Percentiles rank a stretch among this genome's conserved stretches.
Conservation (phyloP, 257 asterid genomes). For the Salvia rosmarinus region DNA sequence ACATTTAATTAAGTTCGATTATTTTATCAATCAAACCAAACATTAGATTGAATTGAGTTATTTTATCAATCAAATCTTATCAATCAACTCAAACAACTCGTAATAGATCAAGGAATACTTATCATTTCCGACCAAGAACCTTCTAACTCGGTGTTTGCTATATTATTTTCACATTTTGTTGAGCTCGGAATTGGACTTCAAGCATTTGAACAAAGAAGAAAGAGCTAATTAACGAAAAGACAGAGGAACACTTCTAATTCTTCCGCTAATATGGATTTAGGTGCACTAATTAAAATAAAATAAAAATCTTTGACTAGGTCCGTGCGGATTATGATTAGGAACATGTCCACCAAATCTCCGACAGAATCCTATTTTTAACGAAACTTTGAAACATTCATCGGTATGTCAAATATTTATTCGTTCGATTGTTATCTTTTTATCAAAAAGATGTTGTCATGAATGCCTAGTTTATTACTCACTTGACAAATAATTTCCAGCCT, state of each 20-base stretch:
- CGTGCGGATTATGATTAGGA: background rate
- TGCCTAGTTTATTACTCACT: too few relatives aligned
- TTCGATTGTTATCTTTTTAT: background rate
- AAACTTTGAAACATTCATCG: constrained; percentile 30
- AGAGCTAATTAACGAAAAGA: background rate
- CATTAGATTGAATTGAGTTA: too few relatives aligned
- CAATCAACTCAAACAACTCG: too few relatives aligned
- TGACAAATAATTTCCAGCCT: too few relatives aligned
- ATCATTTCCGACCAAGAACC: background rate
- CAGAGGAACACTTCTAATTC: background rate
- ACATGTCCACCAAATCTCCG: constrained; percentile 18
- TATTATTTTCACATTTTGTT: too few relatives aligned
- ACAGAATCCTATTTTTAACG: constrained; percentile 2
- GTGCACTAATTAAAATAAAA: background rate
- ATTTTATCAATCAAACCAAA: too few relatives aligned
- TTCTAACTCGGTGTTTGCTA: background rate
- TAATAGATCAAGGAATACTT: too few relatives aligned
- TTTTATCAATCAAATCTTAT: too few relatives aligned
- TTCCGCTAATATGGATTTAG: background rate
- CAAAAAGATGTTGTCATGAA: too few relatives aligned
- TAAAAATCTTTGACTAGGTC: constrained; percentile 22
- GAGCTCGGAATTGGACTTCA: background rate
- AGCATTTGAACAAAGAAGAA: background rate
- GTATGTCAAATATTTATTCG: background rate
- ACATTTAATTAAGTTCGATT: too few relatives aligned